Base-by-base conservation (phyloP, 495 filamentous ascomycete species). In the Daldinia decipiens region DNA sequence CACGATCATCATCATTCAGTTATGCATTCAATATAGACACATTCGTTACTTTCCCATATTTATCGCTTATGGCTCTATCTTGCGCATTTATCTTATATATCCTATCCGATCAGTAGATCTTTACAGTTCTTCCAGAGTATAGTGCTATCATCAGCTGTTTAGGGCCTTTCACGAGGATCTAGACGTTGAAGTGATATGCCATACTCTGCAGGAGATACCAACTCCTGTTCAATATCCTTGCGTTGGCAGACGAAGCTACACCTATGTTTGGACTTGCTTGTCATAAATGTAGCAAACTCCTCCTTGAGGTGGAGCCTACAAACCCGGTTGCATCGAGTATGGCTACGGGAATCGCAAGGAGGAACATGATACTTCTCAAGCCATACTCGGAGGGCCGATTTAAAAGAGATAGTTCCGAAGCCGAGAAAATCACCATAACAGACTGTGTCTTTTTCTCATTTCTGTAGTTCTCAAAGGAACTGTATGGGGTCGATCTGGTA, bases 381-480 rank as follows among this genome's bases (percentile, higher is more conserved):
- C 12, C 50, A 4, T 67, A 67, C 29, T 74, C 67, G 31, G 62
- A 36, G 36, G 45, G 55, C 4, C 39, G 61, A 24, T 57, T 62
- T 39, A 39, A 50, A 40, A 31, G 15, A 32, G 57, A 8, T 13
- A 31, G 15, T 36, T 54, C 45, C 27, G 38, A 38, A 36, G 31
- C 12, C 32, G 59, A 32, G 54, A 17, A 29, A 1, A 26, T 69
- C 31, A 69, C 60, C 45, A 65, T 70, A 12, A 60, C 59, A 31
- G 70, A 73, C 8, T 68, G 56, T 26, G 70, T 56, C 1, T 12
- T 70, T 6, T 65, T 61, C 43, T 63, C 70, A 19, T 43, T 70
- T 8, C 39, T 73, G 27, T 45, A 72, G 43, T 65, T 72, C 53
- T 17, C 32, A 2, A 59, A 38, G 34, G 50, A 58, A 27, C 9